phyloP scores from a whole-genome alignment of 2,329 filamentous ascomycete genomes.

The Cladosporium sp. region DNA sequence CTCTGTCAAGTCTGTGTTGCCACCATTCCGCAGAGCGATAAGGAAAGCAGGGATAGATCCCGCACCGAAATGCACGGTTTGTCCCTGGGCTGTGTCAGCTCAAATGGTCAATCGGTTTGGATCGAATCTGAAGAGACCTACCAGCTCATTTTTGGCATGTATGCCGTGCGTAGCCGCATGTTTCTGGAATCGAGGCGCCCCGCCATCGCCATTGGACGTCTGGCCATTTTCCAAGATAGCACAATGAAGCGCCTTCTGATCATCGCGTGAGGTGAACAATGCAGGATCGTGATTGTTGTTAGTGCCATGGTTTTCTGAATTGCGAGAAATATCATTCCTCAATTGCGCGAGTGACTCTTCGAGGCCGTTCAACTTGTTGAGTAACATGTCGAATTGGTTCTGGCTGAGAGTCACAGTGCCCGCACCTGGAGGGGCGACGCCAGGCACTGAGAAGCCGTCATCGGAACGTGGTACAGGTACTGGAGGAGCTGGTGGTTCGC shows the following conservation, averaged over 20 bases:
- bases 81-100: conserved; percentile 43
- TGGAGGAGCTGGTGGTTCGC: conserved; percentile 18
- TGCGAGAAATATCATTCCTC: conserved; percentile 28
- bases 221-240: not conserved
- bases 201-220: conserved; percentile 6
- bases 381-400: conserved; percentile 46
- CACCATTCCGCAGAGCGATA: conserved; percentile 43
- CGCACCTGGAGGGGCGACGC: not conserved
- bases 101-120: not conserved
- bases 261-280: not conserved
- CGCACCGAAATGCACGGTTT: conserved; percentile 59
- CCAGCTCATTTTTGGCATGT: conserved; percentile 53
- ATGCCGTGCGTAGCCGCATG: conserved; percentile 52
- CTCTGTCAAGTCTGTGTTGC: conserved; percentile 42
- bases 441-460: not conserved
- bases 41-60: conserved; percentile 60
- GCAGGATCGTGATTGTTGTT: not conserved
- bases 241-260: not conserved
- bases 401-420: conserved; percentile 29
- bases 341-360: conserved; percentile 45
- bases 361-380: conserved; percentile 44
- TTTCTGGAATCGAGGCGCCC: conserved; percentile 16
- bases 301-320: conserved; percentile 6
- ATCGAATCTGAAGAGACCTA: not conserved
- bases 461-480: conserved; percentile 13